These are phyloP conservation scores for Apiotrichum gracile DNA, from an alignment of 1,284 basidiomycete species.

Conservation along the genomic window DNA sequence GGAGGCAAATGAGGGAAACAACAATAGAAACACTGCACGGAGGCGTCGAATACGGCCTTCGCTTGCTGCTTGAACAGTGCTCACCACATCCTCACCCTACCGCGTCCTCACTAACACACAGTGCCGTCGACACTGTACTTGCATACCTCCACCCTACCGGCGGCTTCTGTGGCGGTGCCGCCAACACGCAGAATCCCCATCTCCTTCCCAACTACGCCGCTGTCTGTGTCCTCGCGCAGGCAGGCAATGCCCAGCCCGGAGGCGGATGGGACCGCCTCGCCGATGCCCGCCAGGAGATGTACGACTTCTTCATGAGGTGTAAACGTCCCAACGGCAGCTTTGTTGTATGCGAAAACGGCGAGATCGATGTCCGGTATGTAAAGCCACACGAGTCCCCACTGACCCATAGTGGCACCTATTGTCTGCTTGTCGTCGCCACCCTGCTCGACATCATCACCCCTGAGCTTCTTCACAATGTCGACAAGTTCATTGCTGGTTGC, in stretches of 20 bases:
- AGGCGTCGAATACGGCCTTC: too few relatives aligned
- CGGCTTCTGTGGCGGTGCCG: slow-evolving; percentile 86
- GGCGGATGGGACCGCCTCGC: slow-evolving; percentile 73
- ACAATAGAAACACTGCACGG: neutral
- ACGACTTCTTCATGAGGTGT: slow-evolving; percentile 83
- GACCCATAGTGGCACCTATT: slow-evolving; percentile 63
- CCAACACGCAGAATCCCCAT: slow-evolving; percentile 68
- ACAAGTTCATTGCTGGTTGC: slow-evolving; percentile 55
- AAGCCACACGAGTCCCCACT: slow-evolving; percentile 6
- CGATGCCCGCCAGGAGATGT: slow-evolving; percentile 61
- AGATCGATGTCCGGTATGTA: slow-evolving; percentile 83
- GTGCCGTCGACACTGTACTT: slow-evolving; percentile 56
- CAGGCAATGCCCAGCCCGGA: slow-evolving; percentile 59
- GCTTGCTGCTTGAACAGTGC: too few relatives aligned
- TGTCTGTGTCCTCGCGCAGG: slow-evolving; percentile 75
- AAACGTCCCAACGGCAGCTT: slow-evolving; percentile 95
- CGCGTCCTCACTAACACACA: slow-evolving; percentile 8
- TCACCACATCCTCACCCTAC: neutral
- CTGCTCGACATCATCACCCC: slow-evolving; percentile 79
- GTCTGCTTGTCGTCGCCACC: slow-evolving; percentile 63
- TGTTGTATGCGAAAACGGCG: slow-evolving; percentile 76
- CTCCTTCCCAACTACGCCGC: slow-evolving; percentile 87
- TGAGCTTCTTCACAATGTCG: slow-evolving; percentile 60
- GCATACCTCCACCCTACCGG: slow-evolving; percentile 72
- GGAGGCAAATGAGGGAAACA: too few relatives aligned